phyloP scores from a whole-genome alignment of 2,329 filamentous ascomycete genomes.

The Xylaria multiplex region DNA sequence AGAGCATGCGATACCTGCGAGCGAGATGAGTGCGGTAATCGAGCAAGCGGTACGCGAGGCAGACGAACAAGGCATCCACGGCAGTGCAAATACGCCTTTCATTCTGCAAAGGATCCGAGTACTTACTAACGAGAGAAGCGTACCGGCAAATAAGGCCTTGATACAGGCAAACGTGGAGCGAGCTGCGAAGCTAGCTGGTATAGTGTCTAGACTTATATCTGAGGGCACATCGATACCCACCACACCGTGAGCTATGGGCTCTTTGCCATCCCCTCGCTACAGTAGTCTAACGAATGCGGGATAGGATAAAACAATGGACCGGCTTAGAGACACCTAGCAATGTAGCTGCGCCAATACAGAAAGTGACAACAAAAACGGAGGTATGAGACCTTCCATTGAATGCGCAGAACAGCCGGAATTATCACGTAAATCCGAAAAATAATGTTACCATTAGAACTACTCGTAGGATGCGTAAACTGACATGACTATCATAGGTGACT shows the following conservation, averaged over 20 bases:
- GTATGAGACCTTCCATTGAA: constrained; percentile 37
- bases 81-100: constrained; percentile 85
- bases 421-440: constrained; percentile 6
- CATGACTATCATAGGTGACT: constrained; percentile 37
- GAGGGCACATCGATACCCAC: constrained; percentile 40
- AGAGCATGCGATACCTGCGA: constrained; percentile 73
- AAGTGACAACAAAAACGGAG: constrained; percentile 31
- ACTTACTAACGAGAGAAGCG: constrained; percentile 75
- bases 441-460: background rate
- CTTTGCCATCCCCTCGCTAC: constrained; percentile 26
- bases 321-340: constrained; percentile 25
- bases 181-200: constrained; percentile 64
- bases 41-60: constrained; percentile 73
- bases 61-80: constrained; percentile 71
- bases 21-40: constrained; percentile 76
- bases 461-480: constrained; percentile 27
- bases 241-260: constrained; percentile 47
- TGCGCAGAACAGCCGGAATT: background rate
- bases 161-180: constrained; percentile 64
- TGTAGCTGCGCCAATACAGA: constrained; percentile 31
- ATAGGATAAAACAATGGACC: constrained; percentile 40
- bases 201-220: constrained; percentile 59
- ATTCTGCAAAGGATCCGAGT: constrained; percentile 82
- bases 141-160: constrained; percentile 76
- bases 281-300: constrained; percentile 39